phyloP scores from a whole-genome alignment of 2,329 filamentous ascomycete genomes.

The Neonectria punicea region DNA sequence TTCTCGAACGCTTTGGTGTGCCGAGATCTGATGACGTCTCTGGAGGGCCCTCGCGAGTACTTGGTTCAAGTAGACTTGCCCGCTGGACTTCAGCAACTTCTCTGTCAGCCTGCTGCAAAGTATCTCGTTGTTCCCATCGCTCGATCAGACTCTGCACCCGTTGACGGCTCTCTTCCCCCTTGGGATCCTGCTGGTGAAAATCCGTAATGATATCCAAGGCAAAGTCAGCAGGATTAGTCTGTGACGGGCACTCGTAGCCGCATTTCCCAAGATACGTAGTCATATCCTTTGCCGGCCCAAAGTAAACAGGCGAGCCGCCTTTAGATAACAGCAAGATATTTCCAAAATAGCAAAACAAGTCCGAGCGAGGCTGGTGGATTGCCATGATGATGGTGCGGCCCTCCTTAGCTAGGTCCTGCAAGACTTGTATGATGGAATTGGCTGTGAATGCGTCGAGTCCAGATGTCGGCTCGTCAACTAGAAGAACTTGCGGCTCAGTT shows the following conservation, averaged over 20 bases:
- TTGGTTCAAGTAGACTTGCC: neutral
- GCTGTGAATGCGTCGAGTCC: constrained; percentile 81
- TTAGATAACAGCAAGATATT: constrained; percentile 75
- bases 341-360: constrained; percentile 75
- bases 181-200: constrained; percentile 71
- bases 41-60: too few species aligned
- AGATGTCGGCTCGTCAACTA: constrained; percentile 79
- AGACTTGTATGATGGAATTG: constrained; percentile 77
- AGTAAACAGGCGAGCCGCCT: constrained; percentile 73
- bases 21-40: neutral
- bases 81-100: neutral
- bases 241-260: constrained; percentile 71
- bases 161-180: constrained; percentile 69
- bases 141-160: constrained; percentile 70
- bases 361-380: constrained; percentile 78
- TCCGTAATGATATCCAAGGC: constrained; percentile 79
- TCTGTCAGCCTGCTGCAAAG: neutral
- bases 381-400: constrained; percentile 78
- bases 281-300: constrained; percentile 70
- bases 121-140: constrained; percentile 61
- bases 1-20: neutral
- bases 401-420: constrained; percentile 74
- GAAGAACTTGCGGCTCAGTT: constrained; percentile 75
- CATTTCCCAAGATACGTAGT: constrained; percentile 68
- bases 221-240: constrained; percentile 80